Evolutionary conservation across 768 basidiomycete species (phyloP), one percentile per base, ranked within the genome.

Genomic region (Tulasnella sp.): DNA sequence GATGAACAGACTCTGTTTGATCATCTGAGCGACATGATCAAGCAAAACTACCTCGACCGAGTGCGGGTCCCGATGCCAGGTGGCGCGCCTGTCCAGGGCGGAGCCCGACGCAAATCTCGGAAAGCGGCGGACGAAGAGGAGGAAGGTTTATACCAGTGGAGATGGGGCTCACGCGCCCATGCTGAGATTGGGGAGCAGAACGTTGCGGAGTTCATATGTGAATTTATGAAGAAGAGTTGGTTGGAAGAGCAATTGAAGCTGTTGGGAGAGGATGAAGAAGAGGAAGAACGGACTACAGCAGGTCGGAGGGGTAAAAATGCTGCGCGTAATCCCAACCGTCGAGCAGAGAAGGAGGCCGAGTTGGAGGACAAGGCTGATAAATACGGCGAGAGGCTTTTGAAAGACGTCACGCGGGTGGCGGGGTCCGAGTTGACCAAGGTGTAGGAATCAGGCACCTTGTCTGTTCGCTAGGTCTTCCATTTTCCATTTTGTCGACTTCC

Each of bases 171-270:
- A 36, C 87, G 93, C 37, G 90, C 94, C 1, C 87, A 91, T 49
- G 88, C 88, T 39, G 96, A 98, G 83, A 88, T 97, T 4, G 91
- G 93, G 1, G 96, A 98, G 82, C 83, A 86, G 77, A 90, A 86
- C 15, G 84, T 96, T 11, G 92, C 90, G 1, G 84, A 83, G 74
- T 97, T 97, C 80, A 86, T 97, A 1, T 89, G 90, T 1, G 90
- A 93, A 79, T 92, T 96, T 79, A 93, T 94, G 91, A 86, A 75
- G n/a, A 77, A 72, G 22, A 39, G 45, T 31, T 78, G 78, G 67
- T n/a, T 38, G 64, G 45, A 77, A 7, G 69, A 72, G 29, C 31
- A 71, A n/a, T 19, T 38, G 34, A 25, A 29, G 14, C 17, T 49
- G 45, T 29, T 58, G 70, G 78, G 71, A 29, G 77, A 67, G 17